Evolutionary conservation across 495 filamentous ascomycete species (phyloP), one percentile per base, ranked within the genome.

Genomic region (Elasticomyces elasticus): DNA sequence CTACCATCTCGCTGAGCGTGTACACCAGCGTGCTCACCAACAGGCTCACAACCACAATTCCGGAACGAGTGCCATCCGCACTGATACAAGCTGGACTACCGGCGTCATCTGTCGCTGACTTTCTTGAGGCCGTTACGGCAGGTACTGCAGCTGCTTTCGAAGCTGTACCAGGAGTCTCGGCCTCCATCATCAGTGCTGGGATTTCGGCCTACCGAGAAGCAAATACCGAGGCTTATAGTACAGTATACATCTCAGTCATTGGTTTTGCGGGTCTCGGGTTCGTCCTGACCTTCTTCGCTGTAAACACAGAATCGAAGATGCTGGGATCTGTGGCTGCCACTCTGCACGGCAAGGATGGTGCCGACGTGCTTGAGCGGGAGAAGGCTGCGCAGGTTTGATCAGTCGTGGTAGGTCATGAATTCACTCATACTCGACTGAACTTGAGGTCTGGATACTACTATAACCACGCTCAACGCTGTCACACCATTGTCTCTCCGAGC

Each of bases 211-310:
- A 66, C 54, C 17, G 44, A 22, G 49, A 54, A 26, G 64, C 62
- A 12, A 63, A 62, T 43, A 26, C 49, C 19, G 62, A 62, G 42
- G 64, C 64, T 19, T 66, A 64, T 38, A 25, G 53, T n/a, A 64
- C 58, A 0, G 60, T 66, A 0, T 66, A 55, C 43, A 44, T 66
- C 15, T 47, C 42, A 1, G 50, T 45, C 19, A 55, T 64, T 20
- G 62, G 55, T 3, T 64, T 64, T 30, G 51, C 53, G 30, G 64
- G 42, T 10, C 27, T 66, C n/a, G 64, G 25, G 12, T 47, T 64
- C 7, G 41, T 60, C 19, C 35, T 51, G 11, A 56, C 28, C 15
- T 62, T 57, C 28, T 64, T 66, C 30, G 62, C 57, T 11, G 49
- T 58, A 7, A 52, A 64, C 40, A 57, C 57, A 25, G 59, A 66